Conservation (phyloP, 495 filamentous ascomycete species). For the Aspergillus nidulans region DNA sequence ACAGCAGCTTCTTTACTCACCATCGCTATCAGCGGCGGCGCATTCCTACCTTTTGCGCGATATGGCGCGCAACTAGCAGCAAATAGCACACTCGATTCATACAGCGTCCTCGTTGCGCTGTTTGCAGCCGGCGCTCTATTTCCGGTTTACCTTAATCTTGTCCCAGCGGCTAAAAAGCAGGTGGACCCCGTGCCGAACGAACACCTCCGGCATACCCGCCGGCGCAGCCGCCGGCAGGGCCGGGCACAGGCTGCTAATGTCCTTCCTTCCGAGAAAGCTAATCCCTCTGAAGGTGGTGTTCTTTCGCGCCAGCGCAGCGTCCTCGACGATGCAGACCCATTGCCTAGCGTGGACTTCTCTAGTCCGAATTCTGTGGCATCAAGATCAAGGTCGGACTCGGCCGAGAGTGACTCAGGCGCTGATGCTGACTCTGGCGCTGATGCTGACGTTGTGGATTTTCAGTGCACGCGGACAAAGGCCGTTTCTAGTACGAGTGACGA, state of each 20-base stretch:
- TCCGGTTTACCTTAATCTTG: constrained; percentile 55
- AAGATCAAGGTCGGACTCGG: neutral
- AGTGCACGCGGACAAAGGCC: neutral
- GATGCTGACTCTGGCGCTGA: neutral
- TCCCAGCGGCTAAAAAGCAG: constrained; percentile 54
- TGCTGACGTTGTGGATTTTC: neutral
- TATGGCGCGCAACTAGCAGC: constrained; percentile 38
- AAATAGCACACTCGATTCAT: constrained; percentile 42
- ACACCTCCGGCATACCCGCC: constrained; percentile 35
- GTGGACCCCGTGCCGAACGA: constrained; percentile 54
- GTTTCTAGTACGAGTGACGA: neutral
- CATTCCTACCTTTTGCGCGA: constrained; percentile 52
- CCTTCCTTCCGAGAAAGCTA: constrained; percentile 32
- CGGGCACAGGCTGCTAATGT: constrained; percentile 13
- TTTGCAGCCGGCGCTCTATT: constrained; percentile 55
- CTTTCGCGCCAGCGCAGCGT: constrained; percentile 38
- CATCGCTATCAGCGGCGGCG: constrained; percentile 53
- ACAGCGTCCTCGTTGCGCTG: constrained; percentile 53
- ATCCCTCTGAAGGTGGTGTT: constrained; percentile 32
- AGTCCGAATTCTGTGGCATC: neutral
- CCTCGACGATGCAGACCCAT: constrained; percentile 28
- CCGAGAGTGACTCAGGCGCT: neutral
- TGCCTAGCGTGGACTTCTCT: constrained; percentile 22
- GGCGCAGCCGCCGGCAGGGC: constrained; percentile 19
- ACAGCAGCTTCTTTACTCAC: constrained; percentile 51